phyloP scores from a whole-genome alignment of 2,329 filamentous ascomycete genomes.

The Scopulariopsis brevicaulis region DNA sequence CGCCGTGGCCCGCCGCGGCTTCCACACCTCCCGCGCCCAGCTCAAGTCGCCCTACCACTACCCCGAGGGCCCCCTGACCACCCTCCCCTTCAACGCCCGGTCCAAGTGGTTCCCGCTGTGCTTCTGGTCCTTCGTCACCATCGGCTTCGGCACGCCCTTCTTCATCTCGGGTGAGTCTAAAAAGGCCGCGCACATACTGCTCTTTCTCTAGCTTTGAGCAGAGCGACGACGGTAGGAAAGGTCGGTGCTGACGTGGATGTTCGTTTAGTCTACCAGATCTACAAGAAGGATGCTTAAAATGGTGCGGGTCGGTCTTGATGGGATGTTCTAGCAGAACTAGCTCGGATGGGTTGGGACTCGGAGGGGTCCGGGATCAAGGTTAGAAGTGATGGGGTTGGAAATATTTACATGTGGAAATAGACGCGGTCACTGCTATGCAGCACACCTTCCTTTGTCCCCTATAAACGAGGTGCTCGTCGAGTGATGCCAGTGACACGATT shows the following conservation, averaged over 20 bases:
- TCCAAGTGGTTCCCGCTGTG: conserved; percentile 72
- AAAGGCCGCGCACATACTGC: no score
- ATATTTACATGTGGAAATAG: conserved; percentile 3
- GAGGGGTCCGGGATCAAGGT: not conserved
- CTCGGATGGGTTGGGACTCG: not conserved
- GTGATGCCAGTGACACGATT: not conserved
- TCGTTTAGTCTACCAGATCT: conserved; percentile 35
- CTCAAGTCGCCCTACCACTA: conserved; percentile 94
- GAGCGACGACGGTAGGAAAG: not conserved
- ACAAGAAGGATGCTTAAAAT: conserved; percentile 18
- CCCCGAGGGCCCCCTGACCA: conserved; percentile 87
- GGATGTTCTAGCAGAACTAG: not conserved
- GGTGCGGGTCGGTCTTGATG: not conserved
- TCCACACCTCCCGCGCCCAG: conserved; percentile 81
- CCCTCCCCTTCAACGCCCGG: conserved; percentile 94
- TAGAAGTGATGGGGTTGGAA: not conserved
- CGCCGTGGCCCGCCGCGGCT: conserved; percentile 77
- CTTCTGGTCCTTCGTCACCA: conserved; percentile 64
- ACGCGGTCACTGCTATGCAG: not conserved
- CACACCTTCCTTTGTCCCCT: not conserved
- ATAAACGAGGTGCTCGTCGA: not conserved
- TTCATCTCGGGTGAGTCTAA: conserved; percentile 46
- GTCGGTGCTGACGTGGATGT: conserved; percentile 6
- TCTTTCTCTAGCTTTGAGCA: no score
- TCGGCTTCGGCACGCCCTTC: conserved; percentile 51